Evolutionary conservation across 768 basidiomycete species (phyloP).

Genomic region (Multifurca ochricompacta): DNA sequence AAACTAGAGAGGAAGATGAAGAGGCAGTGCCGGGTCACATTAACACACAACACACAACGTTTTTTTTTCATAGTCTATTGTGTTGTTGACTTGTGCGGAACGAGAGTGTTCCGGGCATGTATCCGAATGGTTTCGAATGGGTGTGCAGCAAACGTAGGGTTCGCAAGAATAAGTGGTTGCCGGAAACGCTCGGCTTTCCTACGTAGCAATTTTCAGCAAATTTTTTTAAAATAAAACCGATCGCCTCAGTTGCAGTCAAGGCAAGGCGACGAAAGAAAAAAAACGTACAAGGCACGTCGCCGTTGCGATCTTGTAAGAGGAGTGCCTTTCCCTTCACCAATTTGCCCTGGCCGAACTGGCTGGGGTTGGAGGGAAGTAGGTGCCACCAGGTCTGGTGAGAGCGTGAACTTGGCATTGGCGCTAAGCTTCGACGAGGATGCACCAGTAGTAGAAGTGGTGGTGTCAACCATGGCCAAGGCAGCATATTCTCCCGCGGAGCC

Average conservation of each 20-base stretch:
- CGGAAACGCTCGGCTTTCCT: slow-evolving; percentile 63
- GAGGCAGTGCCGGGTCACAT: not conserved
- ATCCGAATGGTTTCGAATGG: slow-evolving; percentile 75
- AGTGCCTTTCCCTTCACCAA: slow-evolving; percentile 55
- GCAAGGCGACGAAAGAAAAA: not conserved
- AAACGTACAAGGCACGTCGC: slow-evolving; percentile 57
- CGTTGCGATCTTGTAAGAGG: slow-evolving; percentile 59
- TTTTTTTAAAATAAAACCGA: slow-evolving; percentile 3
- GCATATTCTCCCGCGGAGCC: slow-evolving; percentile 18
- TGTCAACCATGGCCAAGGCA: not conserved
- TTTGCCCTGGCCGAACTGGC: slow-evolving; percentile 39
- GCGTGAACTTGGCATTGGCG: not conserved
- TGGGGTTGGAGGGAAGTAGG: not conserved
- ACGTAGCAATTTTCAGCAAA: slow-evolving; percentile 11
- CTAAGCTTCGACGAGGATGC: not conserved
- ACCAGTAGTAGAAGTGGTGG: not conserved
- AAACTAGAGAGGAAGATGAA: not conserved
- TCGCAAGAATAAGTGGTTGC: slow-evolving; percentile 61
- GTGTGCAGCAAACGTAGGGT: slow-evolving; percentile 54
- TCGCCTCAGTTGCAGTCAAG: slow-evolving; percentile 3
- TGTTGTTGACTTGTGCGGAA: slow-evolving; percentile 37
- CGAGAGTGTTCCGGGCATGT: slow-evolving; percentile 70
- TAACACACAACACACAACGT: not conserved
- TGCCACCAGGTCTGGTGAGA: not conserved
- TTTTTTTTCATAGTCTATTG: not conserved